Conservation (phyloP, 805 yeast genomes). For the Nakazawaea ambrosiae region DNA sequence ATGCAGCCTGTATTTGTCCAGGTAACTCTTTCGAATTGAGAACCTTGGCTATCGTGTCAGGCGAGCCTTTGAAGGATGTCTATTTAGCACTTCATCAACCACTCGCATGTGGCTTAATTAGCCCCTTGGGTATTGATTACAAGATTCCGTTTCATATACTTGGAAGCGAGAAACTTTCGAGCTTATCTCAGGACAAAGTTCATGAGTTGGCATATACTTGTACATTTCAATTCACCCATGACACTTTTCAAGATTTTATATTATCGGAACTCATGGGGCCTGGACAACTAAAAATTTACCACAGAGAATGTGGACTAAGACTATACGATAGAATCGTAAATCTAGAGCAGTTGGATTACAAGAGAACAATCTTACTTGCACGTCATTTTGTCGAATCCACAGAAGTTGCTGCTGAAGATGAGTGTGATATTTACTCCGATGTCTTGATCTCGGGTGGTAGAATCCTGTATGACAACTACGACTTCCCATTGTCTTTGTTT, state of each 20-base stretch:
- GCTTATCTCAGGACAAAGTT: slow-evolving; percentile 23
- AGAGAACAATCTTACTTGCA: slow-evolving; percentile 29
- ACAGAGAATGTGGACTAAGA: slow-evolving; percentile 36
- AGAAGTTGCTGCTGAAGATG: slow-evolving; percentile 27
- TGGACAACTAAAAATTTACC: slow-evolving; percentile 24
- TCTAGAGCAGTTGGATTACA: slow-evolving; percentile 3
- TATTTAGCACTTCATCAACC: slow-evolving; percentile 27
- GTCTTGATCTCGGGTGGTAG: slow-evolving; percentile 37
- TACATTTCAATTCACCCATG: slow-evolving; percentile 34
- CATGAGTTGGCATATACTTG: slow-evolving; percentile 29
- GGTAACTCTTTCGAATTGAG: slow-evolving; percentile 29
- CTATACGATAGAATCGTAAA: slow-evolving; percentile 20
- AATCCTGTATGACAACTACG: slow-evolving; percentile 35
- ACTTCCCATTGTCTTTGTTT: slow-evolving; percentile 31
- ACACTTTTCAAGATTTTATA: slow-evolving; percentile 27
- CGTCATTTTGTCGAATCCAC: slow-evolving; percentile 31
- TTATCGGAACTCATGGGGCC: slow-evolving; percentile 19
- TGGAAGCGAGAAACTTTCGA: slow-evolving; percentile 20
- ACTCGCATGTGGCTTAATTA: slow-evolving; percentile 25
- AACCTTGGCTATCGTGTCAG: slow-evolving; percentile 32
- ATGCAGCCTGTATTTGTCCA: slow-evolving; percentile 35
- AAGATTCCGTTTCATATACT: slow-evolving; percentile 38
- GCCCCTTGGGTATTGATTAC: slow-evolving; percentile 34
- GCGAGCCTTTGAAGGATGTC: slow-evolving; percentile 25
- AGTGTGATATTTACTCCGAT: slow-evolving; percentile 28